Evolutionary conservation across 1,284 basidiomycete genomes (phyloP), one percentile per base, ranked within the genome.

Genomic region (Microbotryum scabiosae): DNA sequence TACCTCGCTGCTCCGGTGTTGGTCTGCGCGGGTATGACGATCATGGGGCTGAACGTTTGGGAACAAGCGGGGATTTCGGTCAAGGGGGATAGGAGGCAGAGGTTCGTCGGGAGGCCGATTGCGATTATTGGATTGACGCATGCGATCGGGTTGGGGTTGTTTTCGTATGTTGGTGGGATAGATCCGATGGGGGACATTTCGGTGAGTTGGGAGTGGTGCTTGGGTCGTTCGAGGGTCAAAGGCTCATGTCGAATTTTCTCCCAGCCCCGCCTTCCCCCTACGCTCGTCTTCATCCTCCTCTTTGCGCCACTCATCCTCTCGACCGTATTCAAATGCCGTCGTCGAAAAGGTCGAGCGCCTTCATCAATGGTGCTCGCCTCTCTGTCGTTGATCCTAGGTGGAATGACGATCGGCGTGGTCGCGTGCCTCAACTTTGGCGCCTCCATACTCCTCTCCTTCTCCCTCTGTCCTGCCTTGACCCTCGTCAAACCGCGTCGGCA

Each of bases 1-100:
- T 97, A 90, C 74, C 81, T 97, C 4, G 90, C 92, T 0, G 88
- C 88, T 57, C 87, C 83, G 0, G 81, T 96, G 30, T 72, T 94
- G 7, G 80, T 94, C 54, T 87, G 88, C 49, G 81, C 88, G 16
- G 85, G 84, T 0, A 81, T 93, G 78, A 87, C 92, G 73, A 83
- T 93, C 67, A 81, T 81, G 46, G 92, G 91, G 0, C 78, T 97
- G 50, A 75, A 80, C 55, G 76, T 79, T 57, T 90, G 89, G 89
- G 78, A 83, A 12, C 74, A 82, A 36, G 58, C 48, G 48, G 44
- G 20, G 82, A 71, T 75, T 25, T 46, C 1, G 64, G 60, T 52
- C 60, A 67, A 6, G 59, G 67, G 5, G 68, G 70, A 49, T 72
- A 75, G 54, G 68, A 61, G 63, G 60, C 30, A 12, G 25, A 54